Evolutionary conservation across 1,284 basidiomycete genomes (phyloP).

Genomic region (Neotropicomus parvogracilis): DNA sequence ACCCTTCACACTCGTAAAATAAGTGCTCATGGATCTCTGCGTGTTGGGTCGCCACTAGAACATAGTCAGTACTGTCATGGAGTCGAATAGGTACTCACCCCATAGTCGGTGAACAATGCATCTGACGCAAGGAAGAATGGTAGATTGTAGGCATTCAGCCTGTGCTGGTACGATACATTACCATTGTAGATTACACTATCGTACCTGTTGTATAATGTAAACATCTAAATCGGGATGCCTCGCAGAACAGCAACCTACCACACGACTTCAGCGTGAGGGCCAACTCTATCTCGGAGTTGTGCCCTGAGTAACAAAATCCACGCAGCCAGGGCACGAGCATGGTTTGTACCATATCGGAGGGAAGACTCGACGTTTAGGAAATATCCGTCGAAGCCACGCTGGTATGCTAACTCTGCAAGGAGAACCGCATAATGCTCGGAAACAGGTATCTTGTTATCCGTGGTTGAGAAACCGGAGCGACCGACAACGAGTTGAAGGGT

Average conservation of each 20-base stretch:
- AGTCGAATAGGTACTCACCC: constrained; percentile 40
- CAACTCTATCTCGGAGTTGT: constrained; percentile 57
- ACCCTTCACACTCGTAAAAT: constrained; percentile 47
- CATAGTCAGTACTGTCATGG: background rate
- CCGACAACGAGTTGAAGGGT: constrained; percentile 66
- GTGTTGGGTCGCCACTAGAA: constrained; percentile 56
- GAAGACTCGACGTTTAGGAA: constrained; percentile 75
- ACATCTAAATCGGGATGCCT: background rate
- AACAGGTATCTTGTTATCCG: constrained; percentile 45
- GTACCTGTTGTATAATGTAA: constrained; percentile 54
- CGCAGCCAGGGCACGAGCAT: constrained; percentile 58
- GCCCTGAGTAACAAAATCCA: constrained; percentile 68
- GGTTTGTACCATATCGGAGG: constrained; percentile 51
- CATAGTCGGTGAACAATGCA: constrained; percentile 79
- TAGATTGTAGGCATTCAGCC: constrained; percentile 65
- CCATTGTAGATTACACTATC: constrained; percentile 75
- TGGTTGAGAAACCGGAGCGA: constrained; percentile 35
- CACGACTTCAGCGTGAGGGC: constrained; percentile 58
- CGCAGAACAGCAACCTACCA: constrained; percentile 46
- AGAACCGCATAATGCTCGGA: constrained; percentile 67
- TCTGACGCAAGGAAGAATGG: constrained; percentile 74
- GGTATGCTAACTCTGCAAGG: constrained; percentile 66
- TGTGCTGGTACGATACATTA: constrained; percentile 68
- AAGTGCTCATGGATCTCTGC: constrained; percentile 50
- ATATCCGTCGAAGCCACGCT: constrained; percentile 80